Base-by-base conservation (phyloP, 2,329 filamentous ascomycete species). In the Metarhizium sp. region DNA sequence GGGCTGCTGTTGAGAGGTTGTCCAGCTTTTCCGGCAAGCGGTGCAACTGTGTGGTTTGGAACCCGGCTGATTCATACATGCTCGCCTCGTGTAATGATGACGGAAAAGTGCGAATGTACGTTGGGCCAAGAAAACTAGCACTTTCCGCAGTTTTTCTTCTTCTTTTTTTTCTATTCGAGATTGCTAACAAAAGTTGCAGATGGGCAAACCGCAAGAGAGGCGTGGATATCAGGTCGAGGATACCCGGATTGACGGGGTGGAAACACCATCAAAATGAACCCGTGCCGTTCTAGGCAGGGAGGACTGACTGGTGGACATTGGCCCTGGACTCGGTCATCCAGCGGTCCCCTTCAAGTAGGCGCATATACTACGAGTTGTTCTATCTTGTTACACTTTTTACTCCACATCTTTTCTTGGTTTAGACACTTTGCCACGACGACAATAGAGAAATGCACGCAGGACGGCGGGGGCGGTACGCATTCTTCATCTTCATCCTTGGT, bases 21-120 rank as follows among this genome's bases (percentile, higher is more conserved):
- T 79, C 84, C 36, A 92, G 85, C 0, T 92, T 97, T 63, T 74
- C 76, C 6, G 79, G 81, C 13, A 53, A 53, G 38, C 86, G 90
- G 38, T 92, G 94, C 60, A 97, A 96, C 67, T 82, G 90, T 7
- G 88, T 95, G 42, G 80, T 87, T 25, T 99, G 94, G 92, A 94
- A 92, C 64, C 92, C 94, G 1, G 78, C 75, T 11, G 83, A 96
- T 65, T 85, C 90, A 1, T 82, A 82, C 58, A 86, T 96, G 75
- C 90, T 96, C 71, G 94, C 91, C 16, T 92, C 91, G 13, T 92
- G 89, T 57, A 92, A 92, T 18, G 94, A 99, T 68, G 94, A 97
- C 66, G 78, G 80, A 54, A 85, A 81, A 67, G 86, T 97, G 60
- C 86, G 87, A 72, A 91, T 99, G 87, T 96, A 76, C 77, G 88